phyloP scores from a whole-genome alignment of 2,329 filamentous ascomycete species.

The Diaporthe sp. region DNA sequence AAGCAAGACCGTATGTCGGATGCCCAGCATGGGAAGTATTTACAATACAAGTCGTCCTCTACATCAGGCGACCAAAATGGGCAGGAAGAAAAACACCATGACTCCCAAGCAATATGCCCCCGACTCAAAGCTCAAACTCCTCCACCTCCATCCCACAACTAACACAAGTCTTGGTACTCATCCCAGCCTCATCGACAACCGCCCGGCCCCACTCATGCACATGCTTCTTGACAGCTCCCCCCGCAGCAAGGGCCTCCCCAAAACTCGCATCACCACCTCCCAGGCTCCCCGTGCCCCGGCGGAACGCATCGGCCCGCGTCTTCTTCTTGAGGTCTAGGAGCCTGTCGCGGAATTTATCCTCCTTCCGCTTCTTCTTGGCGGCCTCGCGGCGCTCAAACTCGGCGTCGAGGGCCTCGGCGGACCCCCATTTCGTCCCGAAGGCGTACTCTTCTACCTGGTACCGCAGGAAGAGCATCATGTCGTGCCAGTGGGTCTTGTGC shows the following conservation, averaged over 20 bases:
- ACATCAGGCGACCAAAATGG: neutral
- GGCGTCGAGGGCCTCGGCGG: slow-evolving; percentile 82
- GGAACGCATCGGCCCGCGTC: slow-evolving; percentile 90
- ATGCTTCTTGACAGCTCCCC: slow-evolving; percentile 66
- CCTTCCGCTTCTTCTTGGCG: slow-evolving; percentile 87
- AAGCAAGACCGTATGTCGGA: too few relatives aligned
- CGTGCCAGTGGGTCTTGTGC: slow-evolving; percentile 95
- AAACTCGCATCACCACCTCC: slow-evolving; percentile 81
- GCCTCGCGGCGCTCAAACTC: slow-evolving; percentile 85
- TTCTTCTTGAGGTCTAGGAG: slow-evolving; percentile 91
- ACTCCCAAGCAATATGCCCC: rapidly evolving
- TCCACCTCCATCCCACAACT: slow-evolving; percentile 84
- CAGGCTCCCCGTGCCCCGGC: slow-evolving; percentile 68
- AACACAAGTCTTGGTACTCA: slow-evolving; percentile 83
- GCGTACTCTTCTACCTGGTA: slow-evolving; percentile 96
- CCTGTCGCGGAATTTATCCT: slow-evolving; percentile 91
- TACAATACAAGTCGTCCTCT: too few relatives aligned
- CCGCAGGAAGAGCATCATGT: slow-evolving; percentile 97
- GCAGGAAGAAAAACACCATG: too few relatives aligned
- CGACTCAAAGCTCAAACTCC: slow-evolving; percentile 73
- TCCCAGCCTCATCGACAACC: slow-evolving; percentile 76
- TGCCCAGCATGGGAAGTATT: too few relatives aligned
- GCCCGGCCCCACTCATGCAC: slow-evolving; percentile 87
- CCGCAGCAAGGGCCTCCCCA: slow-evolving; percentile 53
- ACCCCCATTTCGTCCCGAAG: slow-evolving; percentile 91